Percentiles rank a stretch among this genome's conserved stretches.
phyloP scores from a whole-genome alignment of 345 rosid species.

The Hibiscus trionum region DNA sequence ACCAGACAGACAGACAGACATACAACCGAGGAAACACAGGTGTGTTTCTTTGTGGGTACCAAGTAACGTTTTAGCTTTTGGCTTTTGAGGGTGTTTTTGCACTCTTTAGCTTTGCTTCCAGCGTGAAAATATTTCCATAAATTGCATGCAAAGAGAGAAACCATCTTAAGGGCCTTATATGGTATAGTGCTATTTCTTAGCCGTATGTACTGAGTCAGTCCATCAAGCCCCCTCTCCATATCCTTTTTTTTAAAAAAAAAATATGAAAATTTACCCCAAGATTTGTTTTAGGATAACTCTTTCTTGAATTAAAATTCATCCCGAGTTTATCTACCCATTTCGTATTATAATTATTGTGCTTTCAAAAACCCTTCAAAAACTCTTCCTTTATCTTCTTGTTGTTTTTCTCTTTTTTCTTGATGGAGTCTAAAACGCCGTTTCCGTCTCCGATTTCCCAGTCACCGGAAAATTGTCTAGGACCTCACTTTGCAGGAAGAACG shows the following conservation, averaged over 20 bases:
- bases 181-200: background rate
- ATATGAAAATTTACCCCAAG: background rate
- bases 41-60: background rate
- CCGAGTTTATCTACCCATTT: background rate
- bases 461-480: background rate
- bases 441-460: background rate
- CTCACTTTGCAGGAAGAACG: background rate
- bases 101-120: background rate
- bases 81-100: background rate
- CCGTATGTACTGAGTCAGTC: background rate
- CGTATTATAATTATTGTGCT: background rate
- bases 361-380: background rate
- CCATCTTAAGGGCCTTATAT: background rate
- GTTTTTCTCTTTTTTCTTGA: background rate
- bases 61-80: background rate
- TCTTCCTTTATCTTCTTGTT: background rate
- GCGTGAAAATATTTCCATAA: slow-evolving; percentile 16
- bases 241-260: background rate
- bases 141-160: slow-evolving; percentile 35
- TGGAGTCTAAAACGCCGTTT: slow-evolving; percentile 1
- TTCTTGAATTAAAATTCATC: background rate
- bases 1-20: background rate
- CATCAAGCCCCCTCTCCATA: slow-evolving; percentile 4
- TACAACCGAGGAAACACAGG: background rate
- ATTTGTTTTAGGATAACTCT: background rate